Conservation (phyloP, 352 stramenopile genomes). For the Globisporangium canariense region DNA sequence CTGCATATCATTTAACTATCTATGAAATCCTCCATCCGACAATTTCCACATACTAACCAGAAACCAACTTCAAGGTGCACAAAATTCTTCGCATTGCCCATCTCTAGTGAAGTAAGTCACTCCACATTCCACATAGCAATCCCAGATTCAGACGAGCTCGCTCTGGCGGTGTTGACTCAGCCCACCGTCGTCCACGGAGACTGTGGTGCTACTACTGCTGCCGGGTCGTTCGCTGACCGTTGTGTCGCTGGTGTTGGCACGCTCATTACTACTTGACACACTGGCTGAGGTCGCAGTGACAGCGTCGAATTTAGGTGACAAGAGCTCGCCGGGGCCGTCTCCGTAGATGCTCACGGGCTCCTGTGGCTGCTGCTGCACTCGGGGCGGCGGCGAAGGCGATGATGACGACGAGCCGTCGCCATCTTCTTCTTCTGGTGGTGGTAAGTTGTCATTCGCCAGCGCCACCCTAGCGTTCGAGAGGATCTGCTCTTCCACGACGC, state of each 20-base stretch:
- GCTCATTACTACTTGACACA: neutral
- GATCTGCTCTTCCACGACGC: neutral
- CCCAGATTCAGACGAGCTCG: constrained; percentile 9
- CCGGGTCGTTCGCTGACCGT: neutral
- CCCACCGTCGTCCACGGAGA: constrained; percentile 1
- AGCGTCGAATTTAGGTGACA: constrained; percentile 2
- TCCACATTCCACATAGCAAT: neutral
- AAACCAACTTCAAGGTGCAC: neutral
- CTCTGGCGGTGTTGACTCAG: constrained; percentile 11
- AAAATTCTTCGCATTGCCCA: neutral
- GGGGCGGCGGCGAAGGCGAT: neutral
- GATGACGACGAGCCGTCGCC: neutral
- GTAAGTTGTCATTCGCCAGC: neutral
- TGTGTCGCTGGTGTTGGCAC: neutral
- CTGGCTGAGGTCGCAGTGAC: neutral
- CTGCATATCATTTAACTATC: neutral
- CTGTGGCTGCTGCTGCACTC: neutral
- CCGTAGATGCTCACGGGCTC: constrained; percentile 1
- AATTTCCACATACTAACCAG: neutral
- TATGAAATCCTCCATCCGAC: constrained; percentile 1
- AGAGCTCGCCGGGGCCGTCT: constrained; percentile 8
- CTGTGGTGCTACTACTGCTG: neutral
- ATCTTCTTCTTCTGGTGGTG: neutral
- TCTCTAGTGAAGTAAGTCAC: neutral
- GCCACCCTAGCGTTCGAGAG: neutral